These are phyloP conservation scores for Aegilops speltoides DNA, from an alignment of 176 grass and related monocot genomes.

Conservation along the genomic window DNA sequence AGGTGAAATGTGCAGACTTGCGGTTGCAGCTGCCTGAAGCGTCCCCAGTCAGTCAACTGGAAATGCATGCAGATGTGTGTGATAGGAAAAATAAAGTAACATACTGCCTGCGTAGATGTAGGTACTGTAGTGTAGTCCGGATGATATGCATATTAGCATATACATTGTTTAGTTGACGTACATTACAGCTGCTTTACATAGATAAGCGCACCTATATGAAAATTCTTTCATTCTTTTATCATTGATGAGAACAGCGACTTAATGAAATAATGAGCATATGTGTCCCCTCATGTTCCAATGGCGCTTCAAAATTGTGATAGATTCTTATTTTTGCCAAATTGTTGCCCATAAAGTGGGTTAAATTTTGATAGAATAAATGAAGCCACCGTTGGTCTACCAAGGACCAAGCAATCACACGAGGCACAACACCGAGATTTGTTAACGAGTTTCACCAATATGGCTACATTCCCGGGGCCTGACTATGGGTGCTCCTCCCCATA, in stretches of 20 bases:
- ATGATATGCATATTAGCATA: constrained; percentile 18
- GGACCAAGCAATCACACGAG: too few relatives aligned
- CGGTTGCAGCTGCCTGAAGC: background rate
- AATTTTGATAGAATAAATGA: too few relatives aligned
- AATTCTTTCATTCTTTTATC: constrained; percentile 16
- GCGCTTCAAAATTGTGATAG: background rate
- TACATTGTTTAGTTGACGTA: constrained; percentile 4
- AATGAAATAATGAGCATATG: background rate
- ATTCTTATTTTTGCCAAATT: background rate
- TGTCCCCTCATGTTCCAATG: background rate
- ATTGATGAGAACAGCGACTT: background rate
- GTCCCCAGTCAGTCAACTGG: background rate
- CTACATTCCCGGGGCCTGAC: too few relatives aligned
- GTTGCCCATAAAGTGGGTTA: too few relatives aligned
- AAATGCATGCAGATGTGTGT: background rate
- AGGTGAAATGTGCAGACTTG: background rate
- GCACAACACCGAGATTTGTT: too few relatives aligned
- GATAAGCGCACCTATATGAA: background rate
- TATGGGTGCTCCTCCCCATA: too few relatives aligned
- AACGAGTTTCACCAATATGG: too few relatives aligned
- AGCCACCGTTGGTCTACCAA: too few relatives aligned
- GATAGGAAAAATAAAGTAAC: background rate
- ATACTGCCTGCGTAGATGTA: constrained; percentile 17
- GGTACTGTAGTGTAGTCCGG: background rate
- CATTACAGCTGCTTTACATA: background rate